Percentiles rank a stretch among this genome's conserved stretches.
Evolutionary conservation across 164 flowering plant genomes (phyloP).

Genomic region (Stephania yunnanensis): DNA sequence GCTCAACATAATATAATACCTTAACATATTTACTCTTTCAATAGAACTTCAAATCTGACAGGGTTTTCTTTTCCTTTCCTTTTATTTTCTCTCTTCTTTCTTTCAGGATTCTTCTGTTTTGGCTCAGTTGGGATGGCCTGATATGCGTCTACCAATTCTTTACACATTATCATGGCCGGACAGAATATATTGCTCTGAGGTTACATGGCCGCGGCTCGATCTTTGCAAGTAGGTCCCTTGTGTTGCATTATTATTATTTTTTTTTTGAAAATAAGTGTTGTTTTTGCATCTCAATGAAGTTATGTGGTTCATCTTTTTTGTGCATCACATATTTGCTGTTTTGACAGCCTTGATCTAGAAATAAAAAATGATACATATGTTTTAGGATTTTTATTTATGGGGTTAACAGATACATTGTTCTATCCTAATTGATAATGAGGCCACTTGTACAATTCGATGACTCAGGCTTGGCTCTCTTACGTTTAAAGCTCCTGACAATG

Average conservation of each 20-base stretch:
- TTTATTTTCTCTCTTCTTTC: background rate
- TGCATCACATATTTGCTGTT: background rate
- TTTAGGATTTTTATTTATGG: background rate
- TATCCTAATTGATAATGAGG: background rate
- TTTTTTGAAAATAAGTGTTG: background rate
- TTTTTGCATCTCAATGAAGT: background rate
- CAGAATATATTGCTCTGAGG: slow-evolving; percentile 82
- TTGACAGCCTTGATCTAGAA: background rate
- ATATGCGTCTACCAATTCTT: slow-evolving; percentile 96
- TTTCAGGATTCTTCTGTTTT: slow-evolving; percentile 88
- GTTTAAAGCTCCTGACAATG: slow-evolving; percentile 87
- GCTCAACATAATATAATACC: too few relatives aligned
- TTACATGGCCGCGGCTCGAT: slow-evolving; percentile 98
- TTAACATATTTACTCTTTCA: too few relatives aligned
- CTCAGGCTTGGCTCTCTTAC: slow-evolving; percentile 86
- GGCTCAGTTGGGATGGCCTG: slow-evolving; percentile 98
- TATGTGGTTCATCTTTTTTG: background rate
- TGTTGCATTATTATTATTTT: background rate
- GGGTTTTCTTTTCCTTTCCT: background rate
- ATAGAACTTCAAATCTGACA: background rate
- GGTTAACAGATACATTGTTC: background rate
- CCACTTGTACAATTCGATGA: background rate
- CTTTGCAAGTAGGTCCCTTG: slow-evolving; percentile 76
- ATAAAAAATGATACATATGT: background rate
- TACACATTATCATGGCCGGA: slow-evolving; percentile 98